These are phyloP conservation scores for Plasmodium berghei DNA, from an alignment of 169 alveolate genomes.

Conservation along the genomic window DNA sequence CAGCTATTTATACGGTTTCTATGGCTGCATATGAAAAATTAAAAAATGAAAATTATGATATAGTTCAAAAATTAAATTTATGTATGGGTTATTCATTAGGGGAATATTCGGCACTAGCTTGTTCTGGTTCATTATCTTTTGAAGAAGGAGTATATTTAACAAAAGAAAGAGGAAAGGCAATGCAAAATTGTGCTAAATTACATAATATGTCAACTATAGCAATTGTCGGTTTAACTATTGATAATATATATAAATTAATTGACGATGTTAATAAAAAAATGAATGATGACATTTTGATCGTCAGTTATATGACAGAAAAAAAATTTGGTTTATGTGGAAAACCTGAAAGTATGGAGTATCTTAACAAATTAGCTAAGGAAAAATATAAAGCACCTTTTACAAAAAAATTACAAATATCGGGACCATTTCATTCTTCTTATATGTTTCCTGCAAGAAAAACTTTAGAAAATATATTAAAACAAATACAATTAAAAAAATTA, in stretches of 20 bases:
- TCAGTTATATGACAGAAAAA: slow-evolving; percentile 73
- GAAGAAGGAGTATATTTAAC: slow-evolving; percentile 81
- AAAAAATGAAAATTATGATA: slow-evolving; percentile 66
- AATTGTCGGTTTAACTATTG: slow-evolving; percentile 78
- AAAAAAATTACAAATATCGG: slow-evolving; percentile 75
- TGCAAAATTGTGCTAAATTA: slow-evolving; percentile 79
- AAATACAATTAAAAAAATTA: slow-evolving; percentile 47
- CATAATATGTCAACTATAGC: slow-evolving; percentile 74
- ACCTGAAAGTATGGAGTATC: slow-evolving; percentile 67
- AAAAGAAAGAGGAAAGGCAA: slow-evolving; percentile 77
- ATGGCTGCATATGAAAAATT: slow-evolving; percentile 79
- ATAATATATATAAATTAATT: slow-evolving; percentile 55
- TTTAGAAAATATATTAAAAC: slow-evolving; percentile 54
- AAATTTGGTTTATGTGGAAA: slow-evolving; percentile 76
- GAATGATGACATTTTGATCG: slow-evolving; percentile 70
- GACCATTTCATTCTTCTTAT: slow-evolving; percentile 79
- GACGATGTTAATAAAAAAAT: slow-evolving; percentile 55
- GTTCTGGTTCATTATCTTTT: slow-evolving; percentile 78
- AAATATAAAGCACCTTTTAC: slow-evolving; percentile 70
- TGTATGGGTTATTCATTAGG: slow-evolving; percentile 82
- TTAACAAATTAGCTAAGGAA: slow-evolving; percentile 68
- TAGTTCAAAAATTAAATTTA: slow-evolving; percentile 39
- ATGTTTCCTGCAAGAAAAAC: slow-evolving; percentile 80
- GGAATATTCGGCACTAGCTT: slow-evolving; percentile 81
- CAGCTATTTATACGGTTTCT: slow-evolving; percentile 80